Evolutionary conservation across 306 rosid species (phyloP).

Genomic region (Vicia faba): DNA sequence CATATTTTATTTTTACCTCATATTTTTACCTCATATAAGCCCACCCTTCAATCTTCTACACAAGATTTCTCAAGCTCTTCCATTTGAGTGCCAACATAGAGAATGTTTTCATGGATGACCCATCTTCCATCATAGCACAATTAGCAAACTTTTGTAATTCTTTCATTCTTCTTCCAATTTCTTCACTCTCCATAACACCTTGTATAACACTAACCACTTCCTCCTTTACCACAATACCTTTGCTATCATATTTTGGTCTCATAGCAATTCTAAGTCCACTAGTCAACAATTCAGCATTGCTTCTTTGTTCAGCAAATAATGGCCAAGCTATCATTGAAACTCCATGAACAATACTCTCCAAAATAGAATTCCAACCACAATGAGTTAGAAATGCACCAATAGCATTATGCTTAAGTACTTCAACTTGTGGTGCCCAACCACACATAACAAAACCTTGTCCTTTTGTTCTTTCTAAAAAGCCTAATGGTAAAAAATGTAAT

Average conservation of each 20-base stretch:
- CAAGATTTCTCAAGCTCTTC: constrained; percentile 20
- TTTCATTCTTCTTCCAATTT: constrained; percentile 27
- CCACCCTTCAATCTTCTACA: not conserved
- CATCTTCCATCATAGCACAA: constrained; percentile 39
- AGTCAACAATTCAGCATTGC: constrained; percentile 36
- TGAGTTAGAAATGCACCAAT: constrained; percentile 42
- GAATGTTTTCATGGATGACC: constrained; percentile 45
- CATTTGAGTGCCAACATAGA: constrained; percentile 41
- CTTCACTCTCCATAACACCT: constrained; percentile 44
- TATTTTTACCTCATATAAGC: too few relatives aligned
- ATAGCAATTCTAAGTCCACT: constrained; percentile 43
- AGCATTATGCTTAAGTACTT: constrained; percentile 38
- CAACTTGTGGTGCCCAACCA: constrained; percentile 49
- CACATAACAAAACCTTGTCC: constrained; percentile 33
- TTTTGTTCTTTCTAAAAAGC: constrained; percentile 40
- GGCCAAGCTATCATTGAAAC: constrained; percentile 51
- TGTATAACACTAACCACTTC: constrained; percentile 37
- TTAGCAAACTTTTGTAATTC: constrained; percentile 35
- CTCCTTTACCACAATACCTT: constrained; percentile 39
- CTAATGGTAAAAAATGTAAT: constrained; percentile 37
- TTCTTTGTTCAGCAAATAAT: constrained; percentile 48
- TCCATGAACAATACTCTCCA: constrained; percentile 43
- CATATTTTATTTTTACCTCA: not conserved
- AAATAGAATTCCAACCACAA: constrained; percentile 51
- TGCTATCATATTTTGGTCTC: constrained; percentile 18